Percentiles rank a stretch among this genome's conserved stretches.
These are phyloP conservation scores for Chenopodium berlandieri DNA, from an alignment of 148 eudicot species.

Conservation along the genomic window DNA sequence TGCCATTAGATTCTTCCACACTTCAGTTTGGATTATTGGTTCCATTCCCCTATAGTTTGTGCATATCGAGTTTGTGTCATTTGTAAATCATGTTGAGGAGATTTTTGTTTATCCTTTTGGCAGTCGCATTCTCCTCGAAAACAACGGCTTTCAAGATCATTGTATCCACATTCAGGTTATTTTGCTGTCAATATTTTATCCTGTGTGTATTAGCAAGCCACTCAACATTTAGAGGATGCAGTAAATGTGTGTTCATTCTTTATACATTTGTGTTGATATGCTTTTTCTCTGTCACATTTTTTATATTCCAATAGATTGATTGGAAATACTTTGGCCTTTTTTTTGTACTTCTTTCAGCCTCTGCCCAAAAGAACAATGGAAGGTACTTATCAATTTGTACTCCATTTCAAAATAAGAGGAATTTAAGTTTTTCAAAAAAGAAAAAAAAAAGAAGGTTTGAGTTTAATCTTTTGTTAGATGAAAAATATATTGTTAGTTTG, in stretches of 20 bases:
- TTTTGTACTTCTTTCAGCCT: not conserved
- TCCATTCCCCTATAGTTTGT: conserved; percentile 19
- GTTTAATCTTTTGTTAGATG: too few relatives aligned
- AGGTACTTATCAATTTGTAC: not conserved
- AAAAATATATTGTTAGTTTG: too few relatives aligned
- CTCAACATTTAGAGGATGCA: conserved; percentile 8
- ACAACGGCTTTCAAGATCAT: conserved; percentile 18
- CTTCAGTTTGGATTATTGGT: conserved; percentile 13
- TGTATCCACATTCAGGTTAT: conserved; percentile 21
- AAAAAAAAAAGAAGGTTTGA: too few relatives aligned
- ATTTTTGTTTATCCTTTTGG: conserved; percentile 18
- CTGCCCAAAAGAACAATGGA: not conserved
- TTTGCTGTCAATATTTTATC: conserved; percentile 24
- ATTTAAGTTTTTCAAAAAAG: too few relatives aligned
- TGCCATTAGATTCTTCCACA: conserved; percentile 1
- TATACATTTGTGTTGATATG: conserved; percentile 16
- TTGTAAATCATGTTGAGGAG: conserved; percentile 34
- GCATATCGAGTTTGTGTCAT: conserved; percentile 28
- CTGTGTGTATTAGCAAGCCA: conserved; percentile 3
- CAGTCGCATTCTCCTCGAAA: conserved; percentile 2
- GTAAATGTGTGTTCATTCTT: conserved; percentile 20
- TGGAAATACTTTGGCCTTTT: not conserved
- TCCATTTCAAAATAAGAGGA: too few relatives aligned
- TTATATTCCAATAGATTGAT: not conserved
- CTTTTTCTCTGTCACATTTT: not conserved